A percentile compares a stretch with the other conserved stretches of the same genome.
Conservation (phyloP, 2,329 filamentous ascomycete species). For the Helotiales sp. region DNA sequence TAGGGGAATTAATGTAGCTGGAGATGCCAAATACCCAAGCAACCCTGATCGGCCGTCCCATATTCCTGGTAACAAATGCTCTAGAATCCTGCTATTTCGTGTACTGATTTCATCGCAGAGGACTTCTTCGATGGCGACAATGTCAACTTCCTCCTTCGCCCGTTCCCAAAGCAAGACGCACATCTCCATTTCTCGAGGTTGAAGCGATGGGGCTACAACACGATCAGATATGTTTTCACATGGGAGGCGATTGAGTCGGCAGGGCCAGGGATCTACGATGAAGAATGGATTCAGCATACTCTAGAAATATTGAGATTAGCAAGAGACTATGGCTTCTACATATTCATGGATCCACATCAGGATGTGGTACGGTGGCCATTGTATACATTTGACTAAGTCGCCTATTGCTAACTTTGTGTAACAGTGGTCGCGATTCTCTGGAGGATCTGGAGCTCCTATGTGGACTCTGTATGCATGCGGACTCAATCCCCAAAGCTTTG, state of each 20-base stretch:
- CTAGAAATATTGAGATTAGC: slow-evolving; percentile 81
- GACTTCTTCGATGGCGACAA: slow-evolving; percentile 91
- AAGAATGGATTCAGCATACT: slow-evolving; percentile 90
- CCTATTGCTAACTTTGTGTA: slow-evolving; percentile 30
- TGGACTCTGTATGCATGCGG: slow-evolving; percentile 97
- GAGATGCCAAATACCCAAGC: slow-evolving; percentile 86
- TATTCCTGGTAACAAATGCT: too few species aligned
- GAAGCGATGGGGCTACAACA: slow-evolving; percentile 91
- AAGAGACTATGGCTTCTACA: slow-evolving; percentile 88
- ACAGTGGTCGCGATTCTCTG: slow-evolving; percentile 87
- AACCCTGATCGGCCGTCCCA: slow-evolving; percentile 81
- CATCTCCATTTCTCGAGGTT: slow-evolving; percentile 83
- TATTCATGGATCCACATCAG: slow-evolving; percentile 99
- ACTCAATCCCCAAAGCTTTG: slow-evolving; percentile 82
- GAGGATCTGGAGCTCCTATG: slow-evolving; percentile 92
- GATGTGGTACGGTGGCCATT: slow-evolving; percentile 71
- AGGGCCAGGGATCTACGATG: slow-evolving; percentile 89
- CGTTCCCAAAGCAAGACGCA: slow-evolving; percentile 81
- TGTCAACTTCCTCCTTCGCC: slow-evolving; percentile 84
- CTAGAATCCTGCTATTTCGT: too few species aligned
- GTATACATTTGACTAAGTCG: neutral
- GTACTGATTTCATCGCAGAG: too few species aligned
- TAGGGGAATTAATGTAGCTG: slow-evolving; percentile 91
- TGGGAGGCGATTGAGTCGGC: slow-evolving; percentile 98
- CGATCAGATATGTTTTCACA: slow-evolving; percentile 93